phyloP scores from a whole-genome alignment of 2,329 filamentous ascomycete species.

The Ilyonectria sp. region DNA sequence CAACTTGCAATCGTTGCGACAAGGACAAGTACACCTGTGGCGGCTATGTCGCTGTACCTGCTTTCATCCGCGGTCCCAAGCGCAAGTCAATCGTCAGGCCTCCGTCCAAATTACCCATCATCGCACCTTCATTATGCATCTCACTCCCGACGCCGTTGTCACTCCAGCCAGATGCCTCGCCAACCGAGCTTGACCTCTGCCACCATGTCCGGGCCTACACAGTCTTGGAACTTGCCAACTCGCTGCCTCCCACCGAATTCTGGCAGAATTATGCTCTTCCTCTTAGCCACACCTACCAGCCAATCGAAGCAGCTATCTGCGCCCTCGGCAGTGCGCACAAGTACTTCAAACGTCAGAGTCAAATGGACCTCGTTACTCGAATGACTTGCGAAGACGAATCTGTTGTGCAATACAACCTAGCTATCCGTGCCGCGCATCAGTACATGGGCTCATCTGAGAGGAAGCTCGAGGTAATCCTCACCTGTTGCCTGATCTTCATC shows the following conservation, averaged over 20 bases:
- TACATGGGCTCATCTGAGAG: not conserved
- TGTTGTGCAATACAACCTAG: not conserved
- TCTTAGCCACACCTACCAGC: not conserved
- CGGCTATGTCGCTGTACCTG: conserved; percentile 32
- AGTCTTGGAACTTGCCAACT: not conserved
- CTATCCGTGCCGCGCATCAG: not conserved
- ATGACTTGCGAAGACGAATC: not conserved
- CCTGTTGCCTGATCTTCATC: conserved; percentile 1
- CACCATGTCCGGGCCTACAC: not conserved
- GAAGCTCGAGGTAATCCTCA: not conserved
- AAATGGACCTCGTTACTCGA: not conserved
- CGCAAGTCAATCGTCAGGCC: no score
- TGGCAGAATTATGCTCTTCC: not conserved
- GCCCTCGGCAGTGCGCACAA: not conserved
- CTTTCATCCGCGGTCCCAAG: no score
- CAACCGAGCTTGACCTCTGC: not conserved
- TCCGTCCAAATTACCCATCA: no score
- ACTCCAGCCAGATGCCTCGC: not conserved
- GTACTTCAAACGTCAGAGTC: conserved; percentile 1
- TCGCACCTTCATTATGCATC: no score
- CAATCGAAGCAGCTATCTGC: not conserved
- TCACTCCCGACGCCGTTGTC: not conserved
- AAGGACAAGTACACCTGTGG: conserved; percentile 39
- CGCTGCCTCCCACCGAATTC: not conserved
- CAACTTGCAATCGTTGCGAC: conserved; percentile 39